phyloP scores from a whole-genome alignment of 768 basidiomycete species.

The Clathrus columnatus region DNA sequence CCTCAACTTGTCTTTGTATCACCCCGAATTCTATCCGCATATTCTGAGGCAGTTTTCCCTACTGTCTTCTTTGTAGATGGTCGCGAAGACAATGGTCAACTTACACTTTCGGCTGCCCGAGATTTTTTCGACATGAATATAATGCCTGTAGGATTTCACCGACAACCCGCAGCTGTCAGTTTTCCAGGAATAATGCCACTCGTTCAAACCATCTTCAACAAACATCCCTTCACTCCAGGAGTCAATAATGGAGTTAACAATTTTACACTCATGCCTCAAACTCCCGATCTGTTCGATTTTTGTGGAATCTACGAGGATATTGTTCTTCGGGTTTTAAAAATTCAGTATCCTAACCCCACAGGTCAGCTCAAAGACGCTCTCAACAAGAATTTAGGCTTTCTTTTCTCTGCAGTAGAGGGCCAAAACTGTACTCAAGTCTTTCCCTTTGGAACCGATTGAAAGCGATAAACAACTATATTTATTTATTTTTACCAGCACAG shows the following conservation, averaged over 20 bases:
- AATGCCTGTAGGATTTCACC: slow-evolving; percentile 4
- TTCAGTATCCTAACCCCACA: slow-evolving; percentile 10
- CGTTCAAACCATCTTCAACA: background rate
- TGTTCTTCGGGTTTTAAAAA: background rate
- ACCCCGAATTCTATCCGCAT: slow-evolving; percentile 5
- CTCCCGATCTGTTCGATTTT: background rate
- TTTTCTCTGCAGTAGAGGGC: background rate
- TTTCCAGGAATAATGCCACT: background rate
- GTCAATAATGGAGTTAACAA: slow-evolving; percentile 5
- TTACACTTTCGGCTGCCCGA: slow-evolving; percentile 1
- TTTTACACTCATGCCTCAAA: background rate
- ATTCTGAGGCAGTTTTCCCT: slow-evolving; percentile 8
- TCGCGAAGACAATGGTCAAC: background rate
- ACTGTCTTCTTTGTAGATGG: slow-evolving; percentile 7
- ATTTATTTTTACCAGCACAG: too few relatives aligned
- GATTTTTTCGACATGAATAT: slow-evolving; percentile 2
- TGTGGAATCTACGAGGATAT: slow-evolving; percentile 7
- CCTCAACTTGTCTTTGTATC: slow-evolving; percentile 3
- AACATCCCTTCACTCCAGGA: slow-evolving; percentile 3
- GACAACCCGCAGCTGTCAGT: background rate
- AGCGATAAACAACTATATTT: too few relatives aligned
- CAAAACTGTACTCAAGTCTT: background rate
- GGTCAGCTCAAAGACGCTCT: slow-evolving; percentile 1
- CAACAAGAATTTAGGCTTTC: slow-evolving; percentile 5
- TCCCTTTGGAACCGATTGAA: background rate